phyloP scores from a whole-genome alignment of 305 asterid species.

The Fraxinus velutina region DNA sequence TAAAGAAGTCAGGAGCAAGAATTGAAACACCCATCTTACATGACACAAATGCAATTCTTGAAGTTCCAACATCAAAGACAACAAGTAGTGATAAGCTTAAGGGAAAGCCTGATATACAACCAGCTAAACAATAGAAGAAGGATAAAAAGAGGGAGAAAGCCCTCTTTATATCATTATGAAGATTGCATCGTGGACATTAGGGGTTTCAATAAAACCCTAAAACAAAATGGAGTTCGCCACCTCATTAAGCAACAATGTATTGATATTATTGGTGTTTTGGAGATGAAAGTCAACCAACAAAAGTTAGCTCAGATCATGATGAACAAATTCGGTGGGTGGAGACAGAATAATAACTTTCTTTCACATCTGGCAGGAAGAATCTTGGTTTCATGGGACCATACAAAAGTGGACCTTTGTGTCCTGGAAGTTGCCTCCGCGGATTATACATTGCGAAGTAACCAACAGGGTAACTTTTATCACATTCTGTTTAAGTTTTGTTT shows the following conservation, averaged over 20 bases:
- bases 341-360: too few relatives aligned
- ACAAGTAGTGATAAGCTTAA: background rate
- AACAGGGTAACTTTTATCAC: too few relatives aligned
- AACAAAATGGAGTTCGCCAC: too few relatives aligned
- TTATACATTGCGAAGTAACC: background rate
- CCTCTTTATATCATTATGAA: background rate
- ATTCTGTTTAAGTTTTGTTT: too few relatives aligned
- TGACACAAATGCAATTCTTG: background rate
- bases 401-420: background rate
- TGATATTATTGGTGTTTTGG: background rate
- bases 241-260: too few relatives aligned
- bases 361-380: background rate
- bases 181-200: background rate
- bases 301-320: too few relatives aligned
- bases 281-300: too few relatives aligned
- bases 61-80: background rate
- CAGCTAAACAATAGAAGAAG: background rate
- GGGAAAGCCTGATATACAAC: background rate
- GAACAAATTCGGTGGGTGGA: background rate
- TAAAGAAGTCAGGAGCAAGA: background rate
- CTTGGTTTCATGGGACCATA: background rate
- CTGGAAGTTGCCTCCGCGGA: too few relatives aligned
- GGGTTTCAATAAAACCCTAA: background rate
- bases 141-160: background rate
- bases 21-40: background rate